phyloP scores from a whole-genome alignment of 768 basidiomycete genomes.

The Hygrocybe coccinea region DNA sequence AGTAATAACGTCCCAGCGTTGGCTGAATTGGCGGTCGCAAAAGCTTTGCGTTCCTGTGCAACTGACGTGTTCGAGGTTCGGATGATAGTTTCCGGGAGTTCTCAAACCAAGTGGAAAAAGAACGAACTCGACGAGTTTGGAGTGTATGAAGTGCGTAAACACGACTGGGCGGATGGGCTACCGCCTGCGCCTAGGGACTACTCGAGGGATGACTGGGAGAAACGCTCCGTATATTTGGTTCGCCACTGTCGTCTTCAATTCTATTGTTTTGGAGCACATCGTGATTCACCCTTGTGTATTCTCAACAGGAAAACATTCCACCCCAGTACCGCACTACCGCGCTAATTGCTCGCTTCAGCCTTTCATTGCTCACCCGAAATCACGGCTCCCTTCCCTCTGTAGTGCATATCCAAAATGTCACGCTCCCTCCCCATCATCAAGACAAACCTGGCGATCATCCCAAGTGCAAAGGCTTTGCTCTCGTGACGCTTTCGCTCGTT shows the following conservation, averaged over 20 bases:
- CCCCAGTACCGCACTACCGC: constrained; percentile 45
- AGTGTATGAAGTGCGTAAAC: constrained; percentile 63
- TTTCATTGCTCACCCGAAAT: constrained; percentile 28
- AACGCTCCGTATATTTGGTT: constrained; percentile 64
- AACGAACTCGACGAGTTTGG: constrained; percentile 35
- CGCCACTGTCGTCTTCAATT: constrained; percentile 18
- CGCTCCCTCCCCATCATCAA: constrained; percentile 58
- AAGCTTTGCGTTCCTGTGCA: constrained; percentile 52
- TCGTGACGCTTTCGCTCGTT: constrained; percentile 49
- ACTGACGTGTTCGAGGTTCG: constrained; percentile 51
- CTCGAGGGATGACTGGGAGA: constrained; percentile 53
- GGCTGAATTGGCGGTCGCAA: constrained; percentile 49
- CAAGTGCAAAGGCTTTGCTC: constrained; percentile 70
- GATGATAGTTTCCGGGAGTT: constrained; percentile 48
- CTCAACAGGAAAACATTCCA: constrained; percentile 66
- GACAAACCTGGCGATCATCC: constrained; percentile 52
- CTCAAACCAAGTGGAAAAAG: constrained; percentile 33
- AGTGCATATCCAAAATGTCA: constrained; percentile 46
- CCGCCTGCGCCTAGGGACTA: constrained; percentile 18
- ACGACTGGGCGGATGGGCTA: constrained; percentile 34
- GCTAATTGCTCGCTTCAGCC: constrained; percentile 45
- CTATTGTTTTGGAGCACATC: neutral
- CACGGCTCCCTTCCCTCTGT: constrained; percentile 4
- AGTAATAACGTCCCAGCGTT: constrained; percentile 23
- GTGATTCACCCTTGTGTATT: neutral